These are phyloP conservation scores for Trichosporon faecale DNA, from an alignment of 1,284 basidiomycete genomes.

Conservation along the genomic window DNA sequence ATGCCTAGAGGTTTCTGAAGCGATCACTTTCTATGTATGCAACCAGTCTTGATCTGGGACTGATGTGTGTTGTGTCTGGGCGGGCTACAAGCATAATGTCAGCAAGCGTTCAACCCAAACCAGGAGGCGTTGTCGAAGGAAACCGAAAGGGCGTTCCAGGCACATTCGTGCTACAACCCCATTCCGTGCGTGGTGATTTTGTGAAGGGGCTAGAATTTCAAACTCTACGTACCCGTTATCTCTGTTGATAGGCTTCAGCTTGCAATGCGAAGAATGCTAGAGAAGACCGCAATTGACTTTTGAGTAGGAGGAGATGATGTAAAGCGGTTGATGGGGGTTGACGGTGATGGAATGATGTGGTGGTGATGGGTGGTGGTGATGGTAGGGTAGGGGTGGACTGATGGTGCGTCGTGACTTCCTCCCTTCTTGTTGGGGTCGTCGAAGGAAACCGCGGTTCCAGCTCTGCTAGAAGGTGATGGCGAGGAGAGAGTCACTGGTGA, in stretches of 20 bases:
- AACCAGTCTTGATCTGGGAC: not conserved
- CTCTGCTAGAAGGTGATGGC: not conserved
- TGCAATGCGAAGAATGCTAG: not conserved
- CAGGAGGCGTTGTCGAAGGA: not conserved
- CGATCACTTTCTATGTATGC: not conserved
- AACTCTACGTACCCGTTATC: slow-evolving; percentile 9
- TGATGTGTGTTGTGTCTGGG: not conserved
- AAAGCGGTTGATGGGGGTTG: not conserved
- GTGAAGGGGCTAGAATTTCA: slow-evolving; percentile 11
- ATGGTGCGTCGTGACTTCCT: not conserved
- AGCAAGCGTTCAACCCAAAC: slow-evolving; percentile 3
- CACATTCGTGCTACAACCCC: not conserved
- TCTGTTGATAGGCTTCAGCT: not conserved
- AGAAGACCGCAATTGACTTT: not conserved
- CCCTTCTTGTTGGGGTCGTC: not conserved
- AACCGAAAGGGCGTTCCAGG: not conserved
- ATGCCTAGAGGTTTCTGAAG: not conserved
- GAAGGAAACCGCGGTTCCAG: not conserved
- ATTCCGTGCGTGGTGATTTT: not conserved
- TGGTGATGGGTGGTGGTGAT: not conserved
- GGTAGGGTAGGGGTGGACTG: not conserved
- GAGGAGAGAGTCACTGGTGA: not conserved
- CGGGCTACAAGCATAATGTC: slow-evolving; percentile 6
- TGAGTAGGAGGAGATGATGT: not conserved
- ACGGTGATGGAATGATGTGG: not conserved